A percentile compares a stretch with the other conserved stretches of the same genome.
These are phyloP conservation scores for Aspergillus clavatus DNA, from an alignment of 2,329 filamentous ascomycete species.

Conservation along the genomic window DNA sequence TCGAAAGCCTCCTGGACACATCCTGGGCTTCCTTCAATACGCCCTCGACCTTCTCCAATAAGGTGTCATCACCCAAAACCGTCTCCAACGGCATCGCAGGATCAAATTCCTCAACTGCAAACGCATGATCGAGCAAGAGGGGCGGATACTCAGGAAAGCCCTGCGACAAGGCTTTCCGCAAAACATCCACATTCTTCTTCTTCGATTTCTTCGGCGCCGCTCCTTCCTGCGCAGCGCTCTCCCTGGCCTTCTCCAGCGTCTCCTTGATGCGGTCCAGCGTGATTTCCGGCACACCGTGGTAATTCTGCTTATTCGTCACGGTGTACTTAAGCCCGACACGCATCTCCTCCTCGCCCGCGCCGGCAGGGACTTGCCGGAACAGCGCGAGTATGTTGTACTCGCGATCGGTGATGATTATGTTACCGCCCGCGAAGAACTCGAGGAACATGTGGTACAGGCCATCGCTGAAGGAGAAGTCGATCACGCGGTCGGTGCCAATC, in stretches of 20 bases:
- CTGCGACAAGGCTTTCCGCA: constrained; percentile 74
- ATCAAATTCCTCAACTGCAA: constrained; percentile 67
- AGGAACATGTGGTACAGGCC: constrained; percentile 81
- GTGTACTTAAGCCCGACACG: constrained; percentile 73
- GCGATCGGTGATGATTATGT: constrained; percentile 84
- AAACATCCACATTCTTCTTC: constrained; percentile 67
- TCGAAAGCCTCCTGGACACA: constrained; percentile 65
- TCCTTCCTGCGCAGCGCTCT: constrained; percentile 33
- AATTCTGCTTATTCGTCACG: constrained; percentile 79
- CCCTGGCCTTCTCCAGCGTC: constrained; percentile 62
- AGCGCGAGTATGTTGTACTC: constrained; percentile 78
- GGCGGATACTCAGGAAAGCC: constrained; percentile 87
- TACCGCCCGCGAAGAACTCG: constrained; percentile 95
- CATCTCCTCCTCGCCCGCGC: constrained; percentile 78
- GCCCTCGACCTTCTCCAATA: constrained; percentile 62
- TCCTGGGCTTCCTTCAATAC: constrained; percentile 66
- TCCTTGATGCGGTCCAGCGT: constrained; percentile 67
- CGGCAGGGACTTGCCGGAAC: constrained; percentile 72
- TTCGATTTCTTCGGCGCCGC: constrained; percentile 59
- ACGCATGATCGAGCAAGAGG: constrained; percentile 78
- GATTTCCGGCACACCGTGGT: constrained; percentile 65
- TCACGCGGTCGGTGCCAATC: constrained; percentile 86
- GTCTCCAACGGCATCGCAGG: constrained; percentile 61
- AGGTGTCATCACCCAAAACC: constrained; percentile 60
- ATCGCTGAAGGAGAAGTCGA: constrained; percentile 90